A percentile compares a stretch with the other conserved stretches of the same genome.
Evolutionary conservation across 176 grass and related monocot species (phyloP).

Genomic region (Oryza glaberrima): DNA sequence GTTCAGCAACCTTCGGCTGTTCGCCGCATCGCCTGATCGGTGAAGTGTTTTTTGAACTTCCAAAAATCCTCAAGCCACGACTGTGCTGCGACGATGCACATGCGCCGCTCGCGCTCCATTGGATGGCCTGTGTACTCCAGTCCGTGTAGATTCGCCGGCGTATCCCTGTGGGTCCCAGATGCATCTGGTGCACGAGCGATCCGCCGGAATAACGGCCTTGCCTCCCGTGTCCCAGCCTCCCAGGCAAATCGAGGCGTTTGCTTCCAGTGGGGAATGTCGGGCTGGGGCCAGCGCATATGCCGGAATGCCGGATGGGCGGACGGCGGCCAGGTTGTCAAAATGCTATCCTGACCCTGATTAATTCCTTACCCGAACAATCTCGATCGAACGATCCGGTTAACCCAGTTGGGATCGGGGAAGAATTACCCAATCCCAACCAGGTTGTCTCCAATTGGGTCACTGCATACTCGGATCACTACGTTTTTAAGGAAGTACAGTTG

Average conservation of each 20-base stretch:
- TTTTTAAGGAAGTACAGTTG: not conserved
- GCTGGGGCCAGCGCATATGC: not conserved
- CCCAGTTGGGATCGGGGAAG: no score
- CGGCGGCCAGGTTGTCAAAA: not conserved
- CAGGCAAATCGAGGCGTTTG: not conserved
- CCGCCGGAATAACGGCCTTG: conserved; percentile 4
- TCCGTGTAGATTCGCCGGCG: not conserved
- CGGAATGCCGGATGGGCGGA: no score
- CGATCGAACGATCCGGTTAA: no score
- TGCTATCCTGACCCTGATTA: not conserved
- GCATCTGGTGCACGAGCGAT: not conserved
- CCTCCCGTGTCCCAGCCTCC: not conserved
- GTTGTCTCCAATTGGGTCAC: no score
- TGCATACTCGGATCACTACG: no score
- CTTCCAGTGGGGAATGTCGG: not conserved
- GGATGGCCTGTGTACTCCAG: not conserved
- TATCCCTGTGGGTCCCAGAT: not conserved
- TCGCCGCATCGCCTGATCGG: not conserved
- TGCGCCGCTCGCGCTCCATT: not conserved
- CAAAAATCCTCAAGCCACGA: not conserved
- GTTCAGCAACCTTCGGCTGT: not conserved
- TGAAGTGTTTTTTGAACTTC: conserved; percentile 27
- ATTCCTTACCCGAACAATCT: no score
- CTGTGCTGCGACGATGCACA: not conserved
- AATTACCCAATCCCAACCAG: no score